Evolutionary conservation across 1,284 basidiomycete genomes (phyloP).

Genomic region (Anthracocystis panici-leucophaei): DNA sequence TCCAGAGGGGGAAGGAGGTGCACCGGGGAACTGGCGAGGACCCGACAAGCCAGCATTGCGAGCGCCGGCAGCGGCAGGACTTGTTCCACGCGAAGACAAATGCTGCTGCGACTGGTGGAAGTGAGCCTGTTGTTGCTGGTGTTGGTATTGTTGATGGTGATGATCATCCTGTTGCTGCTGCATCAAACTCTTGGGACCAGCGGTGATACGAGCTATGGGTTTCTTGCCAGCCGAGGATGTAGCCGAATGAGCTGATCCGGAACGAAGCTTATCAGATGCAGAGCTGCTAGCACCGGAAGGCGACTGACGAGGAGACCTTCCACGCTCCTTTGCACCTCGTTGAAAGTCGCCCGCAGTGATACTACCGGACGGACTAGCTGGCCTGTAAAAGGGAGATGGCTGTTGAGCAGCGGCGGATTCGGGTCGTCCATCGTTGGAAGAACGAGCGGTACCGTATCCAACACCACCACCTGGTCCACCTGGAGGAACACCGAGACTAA

Average conservation of each 20-base stretch:
- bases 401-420: slow-evolving; percentile 22
- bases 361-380: slow-evolving; percentile 36
- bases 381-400: slow-evolving; percentile 29
- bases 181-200: slow-evolving; percentile 40
- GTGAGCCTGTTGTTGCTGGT: slow-evolving; percentile 1
- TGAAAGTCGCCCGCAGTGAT: slow-evolving; percentile 55
- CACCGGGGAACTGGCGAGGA: slow-evolving; percentile 38
- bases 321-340: slow-evolving; percentile 32
- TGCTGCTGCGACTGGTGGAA: neutral
- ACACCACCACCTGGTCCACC: slow-evolving; percentile 62
- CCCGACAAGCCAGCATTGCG: slow-evolving; percentile 24
- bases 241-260: slow-evolving; percentile 21
- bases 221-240: slow-evolving; percentile 19
- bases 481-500: slow-evolving; percentile 56
- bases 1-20: slow-evolving; percentile 10
- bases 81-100: slow-evolving; percentile 12
- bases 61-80: slow-evolving; percentile 18
- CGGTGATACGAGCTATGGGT: slow-evolving; percentile 41
- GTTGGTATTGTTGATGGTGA: slow-evolving; percentile 3
- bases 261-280: slow-evolving; percentile 6
- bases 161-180: slow-evolving; percentile 32
- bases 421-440: slow-evolving; percentile 59
- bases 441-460: slow-evolving; percentile 56
- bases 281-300: slow-evolving; percentile 11
- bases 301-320: slow-evolving; percentile 33